Evolutionary conservation across 495 filamentous ascomycete genomes (phyloP), one percentile per base, ranked within the genome.

Genomic region (Lophium mytilinum): DNA sequence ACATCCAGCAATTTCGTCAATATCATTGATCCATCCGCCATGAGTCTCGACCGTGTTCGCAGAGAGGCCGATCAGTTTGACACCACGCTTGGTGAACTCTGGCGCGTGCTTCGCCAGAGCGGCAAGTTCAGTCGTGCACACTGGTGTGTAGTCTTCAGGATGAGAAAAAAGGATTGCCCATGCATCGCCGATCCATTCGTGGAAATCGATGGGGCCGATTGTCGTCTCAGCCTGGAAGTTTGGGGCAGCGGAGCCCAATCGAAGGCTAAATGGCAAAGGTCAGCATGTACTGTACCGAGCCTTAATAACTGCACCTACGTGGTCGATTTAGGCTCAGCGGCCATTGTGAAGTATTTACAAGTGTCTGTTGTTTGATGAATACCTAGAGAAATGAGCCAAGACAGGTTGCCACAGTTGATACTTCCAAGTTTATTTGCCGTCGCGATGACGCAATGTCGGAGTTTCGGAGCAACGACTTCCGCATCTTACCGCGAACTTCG

Each of bases 141-240:
- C 90, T 60, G 91, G 90, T 8, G 90, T 76, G 58, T 71, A 77
- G 69, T 78, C 72, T 72, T 93, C 90, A 33, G 93, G 93, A 80
- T 98, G 93, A 34, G 91, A 96, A 84, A 97, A 98, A 70, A 97
- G 83, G 64, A 98, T 81, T 58, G 88, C 85, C 93, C 93, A 98
- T 62, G 81, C 87, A 78, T 92, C 80, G 69, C 89, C 93, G 65
- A 96, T 88, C 76, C 87, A 98, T 68, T 96, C 83, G 75, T 98
- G 94, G 81, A 97, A 96, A 76, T 94, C 85, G 73, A 98, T 97
- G 53, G 82, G 83, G 59, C 93, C 93, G 53, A 78, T 82, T 68
- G 92, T 95, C 69, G 92, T 95, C 53, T 93, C 87, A 59, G 92
- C 87, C 68, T 93, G 71, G 80, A 97, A 97, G 81, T 96, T 86